phyloP scores from a whole-genome alignment of 345 rosid species.

The Populus euphratica region DNA sequence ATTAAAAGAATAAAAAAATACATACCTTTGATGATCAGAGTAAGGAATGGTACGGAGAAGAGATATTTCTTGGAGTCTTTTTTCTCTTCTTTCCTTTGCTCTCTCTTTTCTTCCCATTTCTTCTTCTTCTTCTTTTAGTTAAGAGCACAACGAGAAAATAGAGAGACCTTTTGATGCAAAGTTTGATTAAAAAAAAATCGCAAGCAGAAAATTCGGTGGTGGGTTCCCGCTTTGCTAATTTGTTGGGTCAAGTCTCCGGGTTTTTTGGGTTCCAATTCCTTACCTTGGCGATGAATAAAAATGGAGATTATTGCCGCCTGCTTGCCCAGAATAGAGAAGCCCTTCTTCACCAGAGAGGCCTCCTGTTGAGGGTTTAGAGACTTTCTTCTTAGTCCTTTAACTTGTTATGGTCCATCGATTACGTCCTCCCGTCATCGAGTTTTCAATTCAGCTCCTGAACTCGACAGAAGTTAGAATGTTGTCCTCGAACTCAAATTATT shows the following conservation, averaged over 20 bases:
- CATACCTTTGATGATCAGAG: conserved; percentile 84
- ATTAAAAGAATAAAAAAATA: neutral
- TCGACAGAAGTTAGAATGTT: too few relatives aligned
- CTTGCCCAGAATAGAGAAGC: neutral
- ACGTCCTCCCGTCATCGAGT: neutral
- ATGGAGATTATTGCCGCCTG: neutral
- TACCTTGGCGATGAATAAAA: neutral
- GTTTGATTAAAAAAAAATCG: neutral
- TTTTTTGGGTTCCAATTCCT: neutral
- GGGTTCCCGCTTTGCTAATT: neutral
- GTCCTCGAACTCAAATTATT: too few relatives aligned
- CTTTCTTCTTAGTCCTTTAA: neutral
- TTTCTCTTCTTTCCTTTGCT: conserved; percentile 69
- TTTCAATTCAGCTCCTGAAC: neutral
- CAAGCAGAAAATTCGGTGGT: neutral
- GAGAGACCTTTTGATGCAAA: neutral
- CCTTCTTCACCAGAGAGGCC: neutral
- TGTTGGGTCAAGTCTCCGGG: neutral
- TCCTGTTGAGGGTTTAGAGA: neutral
- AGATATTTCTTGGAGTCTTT: conserved; percentile 73
- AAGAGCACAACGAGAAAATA: neutral
- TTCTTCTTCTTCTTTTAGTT: conserved; percentile 1
- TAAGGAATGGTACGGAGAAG: conserved; percentile 89
- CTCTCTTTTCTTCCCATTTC: conserved; percentile 58
- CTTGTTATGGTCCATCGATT: neutral